Evolutionary conservation across 2,329 filamentous ascomycete species (phyloP), one percentile per base, ranked within the genome.

Genomic region (Emericellopsis cladophorae): DNA sequence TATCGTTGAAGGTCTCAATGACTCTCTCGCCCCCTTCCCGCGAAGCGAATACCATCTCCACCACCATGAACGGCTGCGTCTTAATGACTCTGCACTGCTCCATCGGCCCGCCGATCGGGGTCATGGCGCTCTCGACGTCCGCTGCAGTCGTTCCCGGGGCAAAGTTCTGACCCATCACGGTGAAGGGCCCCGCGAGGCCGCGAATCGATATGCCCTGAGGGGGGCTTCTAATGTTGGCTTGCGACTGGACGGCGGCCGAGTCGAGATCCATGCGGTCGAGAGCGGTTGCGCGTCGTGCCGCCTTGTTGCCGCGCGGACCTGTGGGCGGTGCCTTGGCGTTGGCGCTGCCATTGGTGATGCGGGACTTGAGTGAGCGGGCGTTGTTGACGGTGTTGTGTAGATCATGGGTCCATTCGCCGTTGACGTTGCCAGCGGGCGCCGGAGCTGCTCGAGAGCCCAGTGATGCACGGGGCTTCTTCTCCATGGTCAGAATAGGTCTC

Each of bases 111-210:
- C 81, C 83, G n/a, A 84, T 65, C 1, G 78, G 77, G n/a, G 71
- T 74, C 76, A 92, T 79, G 42, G 85, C 85, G 50, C 80, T 84
- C 65, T 88, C 83, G 44, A 92, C 86, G 53, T 92, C 85, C 24
- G 81, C 83, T 2, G 81, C 81, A 7, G 85, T 88, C 1, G 85
- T 92, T 31, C 85, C 85, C 2, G 76, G 76, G 11, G 84, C 85
- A 55, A 92, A 87, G 65, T 92, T 92, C 59, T 84, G 81, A 3
- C 81, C 84, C 55, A 86, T 73, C 21, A 92, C 74, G 15, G 75
- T 72, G 50, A 75, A 85, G 1, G 83, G 83, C 0, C 83, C 81
- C 1, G 79, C 79, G 8, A 81, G 64, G n/a, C 85, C 85, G 40
- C 77, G 70, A 48, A 92, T 89, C 31, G 72, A 79, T 36, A 90